Base-by-base conservation (phyloP, 176 grass and related monocot genomes). In the Chrysopogon serrulatus region DNA sequence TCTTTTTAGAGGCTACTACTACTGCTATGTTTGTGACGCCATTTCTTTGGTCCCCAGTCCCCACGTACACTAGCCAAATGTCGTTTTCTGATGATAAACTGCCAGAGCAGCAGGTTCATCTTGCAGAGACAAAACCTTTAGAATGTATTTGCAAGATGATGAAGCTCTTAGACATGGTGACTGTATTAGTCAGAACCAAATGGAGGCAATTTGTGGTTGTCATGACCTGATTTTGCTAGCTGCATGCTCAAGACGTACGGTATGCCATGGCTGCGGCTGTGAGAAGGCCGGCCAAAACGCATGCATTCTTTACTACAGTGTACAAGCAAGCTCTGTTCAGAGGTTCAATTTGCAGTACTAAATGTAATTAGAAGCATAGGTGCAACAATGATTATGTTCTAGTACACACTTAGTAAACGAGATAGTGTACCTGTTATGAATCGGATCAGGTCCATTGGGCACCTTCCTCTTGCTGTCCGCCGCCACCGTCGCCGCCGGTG, bases 381-480 rank as follows among this genome's bases (percentile, higher is more conserved):
- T 30, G 37, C 63, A 78, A 35, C 12, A 18, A 23, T 68, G n/a
- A n/a, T n/a, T n/a, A 27, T 11, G 63, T 6, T 44, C 19, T 12
- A 68, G 6, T 1, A 10, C 5, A 34, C 7, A 1, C 1, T 27
- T 27, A 16, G 14, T 19, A 23, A 59, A 30, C 10, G 31, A 47
- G 44, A 28, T 9, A 72, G 23, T n/a, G n/a, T 92, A 97, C 94
- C 94, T 89, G 15, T 97, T 97, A 66, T 97, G 94, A 86, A 97
- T 97, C 21, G 91, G 94, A 68, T 97, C 94, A 79, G 94, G 82
- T 5, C 94, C 94, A 35, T 97, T 97, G 31, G 94, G 94, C 44
- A 97, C 94, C 82, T 87, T 94, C 71, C 94, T 92, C 87, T 80
- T 90, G 85, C 80, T 94, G 53, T 87, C 68, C 49, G 63, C 71